Conservation (phyloP, 768 basidiomycete genomes). For the Pholiota molesta region DNA sequence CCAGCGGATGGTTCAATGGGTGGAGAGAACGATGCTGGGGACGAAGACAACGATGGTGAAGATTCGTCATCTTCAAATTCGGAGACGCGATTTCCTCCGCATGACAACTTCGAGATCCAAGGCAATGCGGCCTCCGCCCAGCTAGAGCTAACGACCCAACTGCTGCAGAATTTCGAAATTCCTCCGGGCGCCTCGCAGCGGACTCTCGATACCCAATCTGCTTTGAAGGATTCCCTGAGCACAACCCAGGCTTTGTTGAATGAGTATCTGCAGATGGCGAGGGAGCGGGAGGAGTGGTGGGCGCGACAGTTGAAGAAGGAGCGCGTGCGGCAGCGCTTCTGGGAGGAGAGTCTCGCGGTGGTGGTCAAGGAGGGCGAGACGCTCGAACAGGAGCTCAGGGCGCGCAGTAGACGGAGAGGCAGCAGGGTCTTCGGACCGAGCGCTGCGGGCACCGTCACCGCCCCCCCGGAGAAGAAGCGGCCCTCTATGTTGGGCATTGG, state of each 20-base stretch:
- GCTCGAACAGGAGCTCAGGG: slow-evolving; percentile 78
- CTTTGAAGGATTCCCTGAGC: slow-evolving; percentile 61
- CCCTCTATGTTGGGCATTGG: slow-evolving; percentile 20
- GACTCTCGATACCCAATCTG: slow-evolving; percentile 41
- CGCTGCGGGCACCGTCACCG: slow-evolving; percentile 11
- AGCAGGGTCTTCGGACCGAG: slow-evolving; percentile 55
- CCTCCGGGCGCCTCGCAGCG: slow-evolving; percentile 31
- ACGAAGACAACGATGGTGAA: slow-evolving; percentile 37
- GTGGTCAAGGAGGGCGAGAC: slow-evolving; percentile 87
- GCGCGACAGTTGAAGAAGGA: slow-evolving; percentile 65
- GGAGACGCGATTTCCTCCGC: slow-evolving; percentile 49
- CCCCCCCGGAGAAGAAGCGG: slow-evolving; percentile 23
- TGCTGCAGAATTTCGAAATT: slow-evolving; percentile 55
- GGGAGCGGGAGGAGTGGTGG: slow-evolving; percentile 85
- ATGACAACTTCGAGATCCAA: slow-evolving; percentile 64
- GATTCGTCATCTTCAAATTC: slow-evolving; percentile 47
- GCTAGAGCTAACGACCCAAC: slow-evolving; percentile 72
- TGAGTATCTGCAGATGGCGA: slow-evolving; percentile 45
- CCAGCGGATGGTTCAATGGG: background rate
- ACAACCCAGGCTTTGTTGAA: slow-evolving; percentile 43
- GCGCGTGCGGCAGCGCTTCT: slow-evolving; percentile 63
- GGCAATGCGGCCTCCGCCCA: slow-evolving; percentile 75
- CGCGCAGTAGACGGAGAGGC: slow-evolving; percentile 57
- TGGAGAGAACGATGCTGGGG: slow-evolving; percentile 25
- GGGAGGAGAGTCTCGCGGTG: slow-evolving; percentile 89